These are phyloP conservation scores for Senna tora DNA, from an alignment of 306 rosid species.

Conservation along the genomic window DNA sequence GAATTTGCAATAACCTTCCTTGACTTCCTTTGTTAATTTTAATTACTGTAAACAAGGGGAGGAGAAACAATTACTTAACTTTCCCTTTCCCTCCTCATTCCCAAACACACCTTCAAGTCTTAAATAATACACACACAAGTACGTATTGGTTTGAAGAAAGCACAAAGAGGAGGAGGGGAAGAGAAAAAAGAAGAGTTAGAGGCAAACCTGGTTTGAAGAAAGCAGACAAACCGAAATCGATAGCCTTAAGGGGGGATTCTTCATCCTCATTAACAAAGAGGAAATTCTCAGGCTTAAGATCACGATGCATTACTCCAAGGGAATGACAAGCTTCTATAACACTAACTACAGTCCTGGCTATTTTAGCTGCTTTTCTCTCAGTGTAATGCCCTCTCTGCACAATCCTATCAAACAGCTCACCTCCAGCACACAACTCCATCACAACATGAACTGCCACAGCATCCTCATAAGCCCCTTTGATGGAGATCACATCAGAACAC, in stretches of 20 bases:
- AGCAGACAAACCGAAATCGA: slow-evolving; percentile 86
- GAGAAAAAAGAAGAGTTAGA: background rate
- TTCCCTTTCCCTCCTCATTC: too few relatives aligned
- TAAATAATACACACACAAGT: slow-evolving; percentile 1
- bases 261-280: slow-evolving; percentile 75
- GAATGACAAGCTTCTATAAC: slow-evolving; percentile 89
- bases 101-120: too few relatives aligned
- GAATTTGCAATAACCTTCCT: too few relatives aligned
- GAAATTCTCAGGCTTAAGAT: slow-evolving; percentile 94
- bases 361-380: slow-evolving; percentile 77
- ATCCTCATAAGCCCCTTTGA: slow-evolving; percentile 85
- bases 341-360: slow-evolving; percentile 73
- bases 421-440: slow-evolving; percentile 89
- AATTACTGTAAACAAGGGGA: too few relatives aligned
- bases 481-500: slow-evolving; percentile 53
- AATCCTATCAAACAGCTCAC: slow-evolving; percentile 89
- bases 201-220: slow-evolving; percentile 91
- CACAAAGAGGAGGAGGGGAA: background rate
- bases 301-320: slow-evolving; percentile 95
- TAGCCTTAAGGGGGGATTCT: slow-evolving; percentile 83
- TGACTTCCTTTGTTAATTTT: too few relatives aligned
- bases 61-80: too few relatives aligned
- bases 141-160: too few relatives aligned
- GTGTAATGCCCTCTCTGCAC: slow-evolving; percentile 71
- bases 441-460: slow-evolving; percentile 83